Conservation (phyloP, 2,329 filamentous ascomycete genomes). For the Colletotrichum australisinense region DNA sequence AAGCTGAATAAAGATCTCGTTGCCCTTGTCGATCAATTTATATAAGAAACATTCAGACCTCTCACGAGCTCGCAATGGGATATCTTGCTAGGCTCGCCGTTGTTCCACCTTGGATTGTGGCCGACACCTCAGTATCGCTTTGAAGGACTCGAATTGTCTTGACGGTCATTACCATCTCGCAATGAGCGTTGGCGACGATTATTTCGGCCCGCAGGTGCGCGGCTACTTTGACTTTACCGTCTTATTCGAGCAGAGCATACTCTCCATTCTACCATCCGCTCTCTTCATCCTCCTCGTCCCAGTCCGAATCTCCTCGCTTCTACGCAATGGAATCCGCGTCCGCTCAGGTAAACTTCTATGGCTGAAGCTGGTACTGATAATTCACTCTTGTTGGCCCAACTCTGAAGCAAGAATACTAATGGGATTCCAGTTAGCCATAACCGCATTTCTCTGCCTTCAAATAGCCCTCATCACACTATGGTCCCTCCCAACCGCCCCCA, state of each 20-base stretch:
- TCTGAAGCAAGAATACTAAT: conserved; percentile 5
- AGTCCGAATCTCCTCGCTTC: conserved; percentile 33
- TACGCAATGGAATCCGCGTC: conserved; percentile 18
- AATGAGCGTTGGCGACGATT: conserved; percentile 33
- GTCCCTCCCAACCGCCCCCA: conserved; percentile 38
- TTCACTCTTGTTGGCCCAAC: too few species aligned
- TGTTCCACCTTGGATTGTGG: too few species aligned
- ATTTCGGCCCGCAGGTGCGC: conserved; percentile 41
- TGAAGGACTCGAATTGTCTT: background rate
- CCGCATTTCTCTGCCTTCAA: conserved; percentile 38
- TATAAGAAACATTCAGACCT: background rate
- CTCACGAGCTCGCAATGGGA: background rate
- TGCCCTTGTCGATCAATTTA: background rate
- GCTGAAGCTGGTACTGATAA: conserved; percentile 38
- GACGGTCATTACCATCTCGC: background rate
- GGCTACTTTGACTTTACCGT: conserved; percentile 45
- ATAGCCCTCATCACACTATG: conserved; percentile 42
- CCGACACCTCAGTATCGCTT: background rate
- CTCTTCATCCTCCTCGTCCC: conserved; percentile 41
- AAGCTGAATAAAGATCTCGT: background rate
- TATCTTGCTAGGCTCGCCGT: background rate
- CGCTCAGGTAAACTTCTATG: conserved; percentile 35
- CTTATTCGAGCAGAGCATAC: conserved; percentile 45
- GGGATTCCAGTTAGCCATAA: conserved; percentile 24
- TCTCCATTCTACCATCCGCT: conserved; percentile 42